A percentile compares a stretch with the other conserved stretches of the same genome.
These are phyloP conservation scores for Populus hybrid DNA, from an alignment of 441 rosid genomes.

Conservation along the genomic window DNA sequence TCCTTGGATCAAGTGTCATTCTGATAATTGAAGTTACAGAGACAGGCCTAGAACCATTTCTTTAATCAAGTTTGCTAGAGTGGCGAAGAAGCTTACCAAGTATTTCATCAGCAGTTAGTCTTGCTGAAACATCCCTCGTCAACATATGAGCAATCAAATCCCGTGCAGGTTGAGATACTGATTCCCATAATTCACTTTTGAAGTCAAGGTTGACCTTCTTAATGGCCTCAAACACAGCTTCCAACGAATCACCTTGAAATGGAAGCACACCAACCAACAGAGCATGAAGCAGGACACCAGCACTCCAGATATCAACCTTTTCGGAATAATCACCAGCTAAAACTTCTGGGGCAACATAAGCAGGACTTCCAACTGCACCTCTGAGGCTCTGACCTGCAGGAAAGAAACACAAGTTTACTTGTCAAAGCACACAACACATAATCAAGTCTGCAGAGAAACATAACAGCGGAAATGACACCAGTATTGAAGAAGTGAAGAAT, in stretches of 20 bases:
- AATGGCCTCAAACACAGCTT: slow-evolving; percentile 64
- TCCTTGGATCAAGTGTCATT: neutral
- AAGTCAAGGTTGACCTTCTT: slow-evolving; percentile 66
- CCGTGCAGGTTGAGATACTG: slow-evolving; percentile 60
- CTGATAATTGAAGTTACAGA: neutral
- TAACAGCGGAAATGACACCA: neutral
- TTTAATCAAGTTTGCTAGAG: neutral
- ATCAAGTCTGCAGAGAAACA: neutral
- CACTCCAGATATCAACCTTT: slow-evolving; percentile 87
- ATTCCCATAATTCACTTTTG: slow-evolving; percentile 60
- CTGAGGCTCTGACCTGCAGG: slow-evolving; percentile 67
- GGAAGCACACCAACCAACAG: slow-evolving; percentile 69
- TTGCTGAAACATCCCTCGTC: slow-evolving; percentile 72
- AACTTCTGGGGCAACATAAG: slow-evolving; percentile 85
- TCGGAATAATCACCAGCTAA: slow-evolving; percentile 61
- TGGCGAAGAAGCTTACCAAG: slow-evolving; percentile 43
- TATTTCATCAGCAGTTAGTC: slow-evolving; percentile 74
- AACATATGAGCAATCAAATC: slow-evolving; percentile 70
- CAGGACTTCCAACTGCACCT: slow-evolving; percentile 86
- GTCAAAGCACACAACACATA: neutral
- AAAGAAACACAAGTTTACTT: neutral
- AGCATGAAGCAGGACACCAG: slow-evolving; percentile 74
- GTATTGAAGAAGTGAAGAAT: neutral
- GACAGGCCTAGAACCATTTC: neutral
- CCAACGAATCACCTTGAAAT: slow-evolving; percentile 69